Base-by-base conservation (phyloP, 163 green algal genomes). In the Chlorella variabilis region DNA sequence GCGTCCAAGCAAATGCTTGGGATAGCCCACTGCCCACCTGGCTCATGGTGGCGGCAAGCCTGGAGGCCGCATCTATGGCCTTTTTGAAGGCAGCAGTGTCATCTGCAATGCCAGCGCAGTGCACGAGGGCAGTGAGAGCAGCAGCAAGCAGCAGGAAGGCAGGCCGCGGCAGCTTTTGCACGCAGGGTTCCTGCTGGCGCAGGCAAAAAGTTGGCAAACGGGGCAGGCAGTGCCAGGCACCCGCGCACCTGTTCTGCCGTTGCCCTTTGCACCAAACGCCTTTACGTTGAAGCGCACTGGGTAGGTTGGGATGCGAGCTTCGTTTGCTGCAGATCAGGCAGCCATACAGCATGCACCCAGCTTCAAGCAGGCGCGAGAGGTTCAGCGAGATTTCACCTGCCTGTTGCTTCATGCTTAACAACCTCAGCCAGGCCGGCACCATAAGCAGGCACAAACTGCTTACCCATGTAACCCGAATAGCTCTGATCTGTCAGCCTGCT, bases 401-500 rank as follows among this genome's bases (percentile, higher is more conserved):
- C n/a, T n/a, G n/a, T n/a, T n/a, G n/a, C n/a, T n/a, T n/a, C n/a
- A n/a, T n/a, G n/a, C n/a, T n/a, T n/a, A n/a, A n/a, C n/a, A n/a
- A n/a, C n/a, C n/a, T n/a, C n/a, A n/a, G n/a, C n/a, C n/a, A n/a
- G n/a, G n/a, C n/a, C n/a, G n/a, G n/a, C n/a, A n/a, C n/a, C n/a
- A n/a, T n/a, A n/a, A n/a, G n/a, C n/a, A n/a, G n/a, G n/a, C n/a
- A n/a, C n/a, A n/a, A n/a, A n/a, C n/a, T n/a, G n/a, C n/a, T n/a
- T n/a, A 74, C 66, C 70, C 45, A 45, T 51, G 33, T 77, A 77
- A 0, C 70, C 70, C 23, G 70, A 45, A 45, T 45, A 77, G 48
- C 29, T 48, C 25, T 48, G 66, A 48, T 77, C 70, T 2, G 48
- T 31, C 31, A 77, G 31, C 8, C 48, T n/a, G 29, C 29, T 25